A percentile compares a stretch with the other conserved stretches of the same genome.
Evolutionary conservation across 176 grass and related monocot genomes (phyloP).

Genomic region (Musa itinerans): DNA sequence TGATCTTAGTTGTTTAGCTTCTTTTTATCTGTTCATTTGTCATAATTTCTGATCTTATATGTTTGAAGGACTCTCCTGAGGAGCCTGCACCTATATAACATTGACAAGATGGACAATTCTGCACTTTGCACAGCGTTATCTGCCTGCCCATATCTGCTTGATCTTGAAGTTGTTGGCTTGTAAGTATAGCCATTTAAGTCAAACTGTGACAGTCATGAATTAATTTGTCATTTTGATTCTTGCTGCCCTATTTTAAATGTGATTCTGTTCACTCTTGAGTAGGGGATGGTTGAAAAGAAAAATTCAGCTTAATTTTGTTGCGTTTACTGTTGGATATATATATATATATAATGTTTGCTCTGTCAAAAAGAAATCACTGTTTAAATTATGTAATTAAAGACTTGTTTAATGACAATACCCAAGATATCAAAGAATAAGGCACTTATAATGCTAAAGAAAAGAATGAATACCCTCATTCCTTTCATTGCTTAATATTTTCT

Average conservation of each 20-base stretch:
- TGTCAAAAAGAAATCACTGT: background rate
- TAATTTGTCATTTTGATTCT: background rate
- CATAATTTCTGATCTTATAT: background rate
- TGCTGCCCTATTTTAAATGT: background rate
- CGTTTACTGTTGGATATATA: background rate
- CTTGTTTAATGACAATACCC: background rate
- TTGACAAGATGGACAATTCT: constrained; percentile 25
- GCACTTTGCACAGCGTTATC: constrained; percentile 16
- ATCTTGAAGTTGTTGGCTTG: constrained; percentile 36
- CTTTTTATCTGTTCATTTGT: background rate
- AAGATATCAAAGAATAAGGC: background rate
- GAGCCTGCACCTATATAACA: constrained; percentile 28
- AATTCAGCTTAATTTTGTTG: background rate
- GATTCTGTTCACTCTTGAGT: background rate
- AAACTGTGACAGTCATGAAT: background rate
- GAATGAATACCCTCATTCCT: background rate
- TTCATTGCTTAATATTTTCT: background rate
- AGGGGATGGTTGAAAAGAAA: background rate
- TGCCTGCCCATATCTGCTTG: constrained; percentile 18
- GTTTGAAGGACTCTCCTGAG: constrained; percentile 18
- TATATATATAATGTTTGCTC: background rate
- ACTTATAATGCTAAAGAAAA: background rate
- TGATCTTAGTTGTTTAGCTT: background rate
- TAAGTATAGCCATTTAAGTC: constrained; percentile 10
- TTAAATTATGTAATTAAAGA: background rate